Evolutionary conservation across 805 yeast species (phyloP).

Genomic region (Scheffersomyces stipitis): DNA sequence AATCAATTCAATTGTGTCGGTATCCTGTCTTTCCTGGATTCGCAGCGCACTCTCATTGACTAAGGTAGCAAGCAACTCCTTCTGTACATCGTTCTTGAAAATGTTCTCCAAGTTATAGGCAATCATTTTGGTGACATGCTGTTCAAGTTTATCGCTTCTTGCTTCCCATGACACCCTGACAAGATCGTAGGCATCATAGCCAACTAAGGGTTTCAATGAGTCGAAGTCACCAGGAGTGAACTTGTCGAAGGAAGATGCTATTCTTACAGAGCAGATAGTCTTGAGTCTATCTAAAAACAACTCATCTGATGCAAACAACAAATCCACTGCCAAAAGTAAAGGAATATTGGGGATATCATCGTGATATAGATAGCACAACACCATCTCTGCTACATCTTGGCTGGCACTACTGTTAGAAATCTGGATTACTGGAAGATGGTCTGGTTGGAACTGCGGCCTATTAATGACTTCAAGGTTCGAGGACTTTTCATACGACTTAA

Average conservation of each 20-base stretch:
- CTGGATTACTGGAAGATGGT: conserved; percentile 26
- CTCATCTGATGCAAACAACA: conserved; percentile 58
- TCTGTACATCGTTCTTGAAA: conserved; percentile 30
- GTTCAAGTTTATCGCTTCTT: conserved; percentile 62
- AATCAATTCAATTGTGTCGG: conserved; percentile 76
- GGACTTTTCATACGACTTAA: conserved; percentile 7
- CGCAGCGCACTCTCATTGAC: conserved; percentile 51
- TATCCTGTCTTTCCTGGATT: conserved; percentile 62
- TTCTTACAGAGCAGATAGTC: conserved; percentile 56
- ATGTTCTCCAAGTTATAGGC: conserved; percentile 48
- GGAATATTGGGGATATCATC: conserved; percentile 55
- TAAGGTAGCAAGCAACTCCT: conserved; percentile 16
- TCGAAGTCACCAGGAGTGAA: conserved; percentile 18
- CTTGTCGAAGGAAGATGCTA: conserved; percentile 31
- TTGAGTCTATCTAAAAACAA: conserved; percentile 62
- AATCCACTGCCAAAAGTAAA: conserved; percentile 50
- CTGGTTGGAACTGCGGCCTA: conserved; percentile 7
- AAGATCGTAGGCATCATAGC: conserved; percentile 52
- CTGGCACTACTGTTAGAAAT: conserved; percentile 20
- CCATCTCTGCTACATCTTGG: conserved; percentile 43
- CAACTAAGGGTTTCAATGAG: conserved; percentile 17
- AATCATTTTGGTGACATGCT: conserved; percentile 56
- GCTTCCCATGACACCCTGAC: conserved; percentile 69
- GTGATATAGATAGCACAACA: conserved; percentile 57
- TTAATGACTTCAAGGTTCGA: conserved; percentile 17